Percentiles rank a stretch among this genome's conserved stretches.
These are phyloP conservation scores for Gossypium davidsonii DNA, from an alignment of 441 rosid genomes.

Conservation along the genomic window DNA sequence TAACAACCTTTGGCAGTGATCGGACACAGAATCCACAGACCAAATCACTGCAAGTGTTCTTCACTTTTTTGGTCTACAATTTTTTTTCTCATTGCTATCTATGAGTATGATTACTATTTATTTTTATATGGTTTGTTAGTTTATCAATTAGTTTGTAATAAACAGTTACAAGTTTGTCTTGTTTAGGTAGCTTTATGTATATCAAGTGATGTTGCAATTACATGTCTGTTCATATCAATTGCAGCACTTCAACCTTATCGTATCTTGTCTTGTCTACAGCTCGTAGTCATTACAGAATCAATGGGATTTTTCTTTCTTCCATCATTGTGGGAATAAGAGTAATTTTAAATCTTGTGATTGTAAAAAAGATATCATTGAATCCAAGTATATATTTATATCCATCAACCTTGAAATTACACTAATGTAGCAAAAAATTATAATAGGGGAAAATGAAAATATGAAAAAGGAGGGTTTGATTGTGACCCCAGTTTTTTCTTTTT, in stretches of 20 bases:
- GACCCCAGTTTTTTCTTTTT: too few species aligned
- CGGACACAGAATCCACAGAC: slow-evolving; percentile 17
- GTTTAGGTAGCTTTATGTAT: neutral
- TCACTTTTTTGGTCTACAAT: neutral
- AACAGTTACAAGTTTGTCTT: neutral
- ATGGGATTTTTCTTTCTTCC: neutral
- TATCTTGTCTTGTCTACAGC: neutral
- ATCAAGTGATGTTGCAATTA: neutral
- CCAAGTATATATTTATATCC: neutral
- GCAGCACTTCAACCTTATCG: neutral
- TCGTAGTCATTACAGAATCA: neutral
- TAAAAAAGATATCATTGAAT: too few species aligned
- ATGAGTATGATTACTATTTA: too few species aligned
- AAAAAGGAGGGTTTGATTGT: too few species aligned
- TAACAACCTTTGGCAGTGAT: slow-evolving; percentile 41
- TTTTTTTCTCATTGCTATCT: neutral
- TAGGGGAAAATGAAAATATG: neutral
- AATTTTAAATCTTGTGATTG: too few species aligned
- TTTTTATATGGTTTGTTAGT: too few species aligned
- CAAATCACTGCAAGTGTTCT: slow-evolving; percentile 24
- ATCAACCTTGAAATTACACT: neutral
- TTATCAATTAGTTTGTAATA: too few species aligned
- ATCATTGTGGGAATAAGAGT: slow-evolving; percentile 1
- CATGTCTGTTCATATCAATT: neutral
- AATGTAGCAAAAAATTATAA: neutral